A percentile compares a stretch with the other conserved stretches of the same genome.
phyloP scores from a whole-genome alignment of 306 rosid species.

The Cicer chorassanicum region DNA sequence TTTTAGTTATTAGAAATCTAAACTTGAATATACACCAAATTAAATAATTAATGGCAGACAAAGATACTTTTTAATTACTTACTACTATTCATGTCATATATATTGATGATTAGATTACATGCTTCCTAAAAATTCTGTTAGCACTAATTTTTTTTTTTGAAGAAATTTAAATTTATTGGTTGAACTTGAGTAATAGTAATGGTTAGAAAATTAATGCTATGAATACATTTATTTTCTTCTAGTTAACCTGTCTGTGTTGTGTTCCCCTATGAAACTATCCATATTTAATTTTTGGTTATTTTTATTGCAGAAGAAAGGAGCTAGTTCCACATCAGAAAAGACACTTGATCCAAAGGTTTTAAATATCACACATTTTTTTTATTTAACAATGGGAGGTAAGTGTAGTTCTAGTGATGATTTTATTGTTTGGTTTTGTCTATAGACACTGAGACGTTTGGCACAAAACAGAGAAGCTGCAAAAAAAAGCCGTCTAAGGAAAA shows the following conservation, averaged over 20 bases:
- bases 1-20: slow-evolving; percentile 33
- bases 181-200: background rate
- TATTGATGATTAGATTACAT: slow-evolving; percentile 52
- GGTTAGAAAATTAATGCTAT: background rate
- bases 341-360: slow-evolving; percentile 87
- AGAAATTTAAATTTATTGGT: background rate
- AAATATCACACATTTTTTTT: slow-evolving; percentile 1
- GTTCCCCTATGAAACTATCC: background rate
- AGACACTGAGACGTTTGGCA: slow-evolving; percentile 94
- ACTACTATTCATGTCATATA: slow-evolving; percentile 54
- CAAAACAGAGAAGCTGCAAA: slow-evolving; percentile 97
- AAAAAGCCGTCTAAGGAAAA: slow-evolving; percentile 93
- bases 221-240: background rate
- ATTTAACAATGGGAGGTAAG: background rate
- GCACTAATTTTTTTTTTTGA: no score
- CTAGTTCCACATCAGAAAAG: slow-evolving; percentile 78
- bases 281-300: background rate
- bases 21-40: slow-evolving; percentile 2
- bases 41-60: slow-evolving; percentile 53
- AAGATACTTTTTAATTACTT: slow-evolving; percentile 49
- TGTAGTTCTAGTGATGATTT: background rate
- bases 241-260: background rate
- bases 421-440: slow-evolving; percentile 30
- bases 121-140: slow-evolving; percentile 33
- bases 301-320: slow-evolving; percentile 76